Conservation (phyloP, 495 filamentous ascomycete species). For the Penicillium cinerascens region DNA sequence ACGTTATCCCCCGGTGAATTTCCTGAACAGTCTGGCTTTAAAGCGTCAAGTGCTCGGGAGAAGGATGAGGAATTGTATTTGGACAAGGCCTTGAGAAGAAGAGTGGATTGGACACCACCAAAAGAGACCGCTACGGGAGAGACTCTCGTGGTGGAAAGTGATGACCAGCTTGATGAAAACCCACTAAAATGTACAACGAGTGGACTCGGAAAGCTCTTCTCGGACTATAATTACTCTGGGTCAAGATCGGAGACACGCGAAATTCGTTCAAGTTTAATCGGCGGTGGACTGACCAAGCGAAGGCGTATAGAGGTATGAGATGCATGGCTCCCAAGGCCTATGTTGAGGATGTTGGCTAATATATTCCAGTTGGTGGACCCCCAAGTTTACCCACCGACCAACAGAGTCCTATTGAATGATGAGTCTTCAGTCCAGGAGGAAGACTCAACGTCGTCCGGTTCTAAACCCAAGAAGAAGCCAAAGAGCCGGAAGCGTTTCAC, state of each 20-base stretch:
- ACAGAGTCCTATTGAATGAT: constrained; percentile 7
- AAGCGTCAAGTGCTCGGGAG: constrained; percentile 11
- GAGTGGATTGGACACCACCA: constrained; percentile 46
- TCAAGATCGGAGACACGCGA: constrained; percentile 7
- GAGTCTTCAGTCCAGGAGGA: constrained; percentile 10
- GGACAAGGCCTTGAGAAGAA: constrained; percentile 35
- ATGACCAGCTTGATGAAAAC: background rate
- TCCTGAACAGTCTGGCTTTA: background rate
- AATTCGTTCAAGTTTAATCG: constrained; percentile 3
- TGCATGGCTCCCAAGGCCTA: background rate
- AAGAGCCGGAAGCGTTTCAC: constrained; percentile 67
- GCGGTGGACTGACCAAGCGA: constrained; percentile 37
- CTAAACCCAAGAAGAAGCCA: constrained; percentile 37
- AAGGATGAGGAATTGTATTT: constrained; percentile 28
- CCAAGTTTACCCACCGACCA: constrained; percentile 16
- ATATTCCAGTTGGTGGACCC: constrained; percentile 28
- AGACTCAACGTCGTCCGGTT: constrained; percentile 6
- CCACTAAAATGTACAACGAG: background rate
- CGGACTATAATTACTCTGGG: constrained; percentile 35
- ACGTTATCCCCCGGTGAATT: background rate
- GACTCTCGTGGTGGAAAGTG: constrained; percentile 11
- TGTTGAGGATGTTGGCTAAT: background rate
- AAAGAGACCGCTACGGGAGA: constrained; percentile 14
- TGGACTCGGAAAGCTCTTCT: constrained; percentile 29
- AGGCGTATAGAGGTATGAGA: constrained; percentile 39